These are phyloP conservation scores for Areca catechu DNA, from an alignment of 176 grass and related monocot species.

Conservation along the genomic window DNA sequence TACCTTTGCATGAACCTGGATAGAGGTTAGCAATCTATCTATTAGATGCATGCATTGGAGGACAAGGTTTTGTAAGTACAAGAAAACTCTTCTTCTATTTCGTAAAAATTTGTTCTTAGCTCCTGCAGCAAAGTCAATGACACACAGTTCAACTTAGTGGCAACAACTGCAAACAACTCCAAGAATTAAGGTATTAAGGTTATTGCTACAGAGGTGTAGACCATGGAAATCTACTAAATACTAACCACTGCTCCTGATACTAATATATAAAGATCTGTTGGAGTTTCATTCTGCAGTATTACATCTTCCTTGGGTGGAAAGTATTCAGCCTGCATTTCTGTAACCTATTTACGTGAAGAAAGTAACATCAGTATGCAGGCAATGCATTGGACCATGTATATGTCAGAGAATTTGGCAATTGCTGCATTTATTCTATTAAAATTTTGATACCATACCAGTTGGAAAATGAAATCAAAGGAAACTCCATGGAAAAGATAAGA, in stretches of 20 bases:
- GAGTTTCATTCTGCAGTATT: conserved; percentile 56
- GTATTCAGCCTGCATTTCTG: conserved; percentile 67
- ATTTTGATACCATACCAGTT: conserved; percentile 41
- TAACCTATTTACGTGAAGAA: conserved; percentile 31
- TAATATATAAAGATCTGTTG: conserved; percentile 67
- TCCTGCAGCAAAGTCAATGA: conserved; percentile 35
- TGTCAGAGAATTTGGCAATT: background rate
- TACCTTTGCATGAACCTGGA: conserved; percentile 41
- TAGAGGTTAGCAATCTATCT: background rate
- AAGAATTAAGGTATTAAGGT: too few species aligned
- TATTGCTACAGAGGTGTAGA: too few species aligned
- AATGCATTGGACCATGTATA: background rate
- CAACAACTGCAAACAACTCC: background rate
- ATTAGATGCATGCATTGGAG: background rate
- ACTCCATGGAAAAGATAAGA: conserved; percentile 74
- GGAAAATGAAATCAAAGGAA: conserved; percentile 56
- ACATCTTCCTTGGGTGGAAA: conserved; percentile 63
- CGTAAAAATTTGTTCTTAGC: conserved; percentile 17
- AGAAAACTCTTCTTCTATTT: conserved; percentile 17
- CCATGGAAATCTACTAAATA: background rate
- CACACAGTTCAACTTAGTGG: background rate
- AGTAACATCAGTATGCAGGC: conserved; percentile 7
- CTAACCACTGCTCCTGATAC: conserved; percentile 75
- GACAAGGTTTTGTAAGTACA: background rate
- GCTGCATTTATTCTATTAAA: background rate